Evolutionary conservation across 805 yeast species (phyloP).

Genomic region (Kodamaea nitidulidarum): DNA sequence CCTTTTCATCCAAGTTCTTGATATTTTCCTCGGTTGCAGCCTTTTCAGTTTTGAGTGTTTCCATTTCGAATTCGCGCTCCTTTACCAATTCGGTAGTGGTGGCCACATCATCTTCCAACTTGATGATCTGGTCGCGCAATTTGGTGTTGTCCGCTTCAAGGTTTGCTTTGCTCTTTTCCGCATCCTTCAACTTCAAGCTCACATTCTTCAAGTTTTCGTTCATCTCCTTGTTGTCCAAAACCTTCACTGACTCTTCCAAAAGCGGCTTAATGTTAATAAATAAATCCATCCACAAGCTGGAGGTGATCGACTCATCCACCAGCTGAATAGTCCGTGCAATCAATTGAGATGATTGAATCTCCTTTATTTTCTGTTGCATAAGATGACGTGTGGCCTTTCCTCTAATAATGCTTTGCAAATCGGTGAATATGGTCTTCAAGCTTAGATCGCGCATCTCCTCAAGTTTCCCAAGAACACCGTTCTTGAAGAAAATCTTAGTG

Average conservation of each 20-base stretch:
- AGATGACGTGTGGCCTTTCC: slow-evolving; percentile 57
- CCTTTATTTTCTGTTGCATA: slow-evolving; percentile 47
- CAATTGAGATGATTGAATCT: slow-evolving; percentile 66
- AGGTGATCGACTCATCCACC: slow-evolving; percentile 41
- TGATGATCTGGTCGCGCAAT: slow-evolving; percentile 32
- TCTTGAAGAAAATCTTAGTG: slow-evolving; percentile 69
- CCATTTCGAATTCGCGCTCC: slow-evolving; percentile 46
- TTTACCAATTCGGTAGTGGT: slow-evolving; percentile 30
- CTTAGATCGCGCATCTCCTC: slow-evolving; percentile 73
- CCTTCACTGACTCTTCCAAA: slow-evolving; percentile 58
- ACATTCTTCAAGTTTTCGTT: slow-evolving; percentile 53
- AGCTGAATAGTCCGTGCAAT: slow-evolving; percentile 58
- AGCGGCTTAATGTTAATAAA: slow-evolving; percentile 72
- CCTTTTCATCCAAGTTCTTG: slow-evolving; percentile 24
- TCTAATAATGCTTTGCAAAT: slow-evolving; percentile 60
- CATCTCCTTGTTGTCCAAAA: slow-evolving; percentile 53
- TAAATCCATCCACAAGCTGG: slow-evolving; percentile 77
- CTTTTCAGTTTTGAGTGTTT: slow-evolving; percentile 40
- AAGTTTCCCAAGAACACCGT: slow-evolving; percentile 72
- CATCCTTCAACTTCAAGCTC: slow-evolving; percentile 39
- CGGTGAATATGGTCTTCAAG: slow-evolving; percentile 50
- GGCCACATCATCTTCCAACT: slow-evolving; percentile 32
- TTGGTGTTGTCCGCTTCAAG: slow-evolving; percentile 36
- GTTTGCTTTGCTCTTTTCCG: slow-evolving; percentile 26
- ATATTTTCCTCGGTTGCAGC: slow-evolving; percentile 24